A percentile compares a stretch with the other conserved stretches of the same genome.
Conservation (phyloP, 1,284 basidiomycete genomes). For the Phylloboletellus chloephorus region DNA sequence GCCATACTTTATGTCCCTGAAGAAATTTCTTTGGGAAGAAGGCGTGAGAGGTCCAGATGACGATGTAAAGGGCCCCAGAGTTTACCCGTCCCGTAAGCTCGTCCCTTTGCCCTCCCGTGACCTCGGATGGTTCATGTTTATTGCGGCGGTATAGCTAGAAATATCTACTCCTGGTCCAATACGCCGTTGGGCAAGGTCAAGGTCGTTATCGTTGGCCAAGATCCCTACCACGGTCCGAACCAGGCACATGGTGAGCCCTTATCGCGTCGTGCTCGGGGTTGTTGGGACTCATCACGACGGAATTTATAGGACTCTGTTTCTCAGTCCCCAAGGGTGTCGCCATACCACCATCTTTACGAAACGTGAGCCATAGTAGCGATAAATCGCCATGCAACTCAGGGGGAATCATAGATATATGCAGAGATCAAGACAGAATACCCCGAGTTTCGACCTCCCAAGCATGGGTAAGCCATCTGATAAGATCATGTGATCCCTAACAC, state of each 20-base stretch:
- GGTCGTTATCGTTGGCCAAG: constrained; percentile 78
- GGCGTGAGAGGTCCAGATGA: constrained; percentile 56
- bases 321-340: constrained; percentile 74
- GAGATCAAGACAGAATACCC: constrained; percentile 83
- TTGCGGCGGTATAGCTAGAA: constrained; percentile 41
- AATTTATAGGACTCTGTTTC: constrained; percentile 67
- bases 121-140: constrained; percentile 4
- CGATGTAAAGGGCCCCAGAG: constrained; percentile 38
- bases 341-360: constrained; percentile 76
- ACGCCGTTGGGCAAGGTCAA: constrained; percentile 74
- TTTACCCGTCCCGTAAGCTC: constrained; percentile 62
- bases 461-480: constrained; percentile 62
- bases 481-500: constrained; percentile 15
- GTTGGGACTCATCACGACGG: constrained; percentile 12
- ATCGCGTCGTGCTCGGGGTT: constrained; percentile 1
- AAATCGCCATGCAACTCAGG: constrained; percentile 10
- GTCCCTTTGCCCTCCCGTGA: constrained; percentile 2
- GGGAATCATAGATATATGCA: constrained; percentile 69
- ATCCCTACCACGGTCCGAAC: constrained; percentile 64
- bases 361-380: constrained; percentile 43
- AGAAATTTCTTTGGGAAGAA: constrained; percentile 63
- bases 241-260: constrained; percentile 62
- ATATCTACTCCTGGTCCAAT: constrained; percentile 80
- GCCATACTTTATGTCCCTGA: constrained; percentile 68
- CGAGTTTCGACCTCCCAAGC: constrained; percentile 71